Percentiles rank a stretch among this genome's conserved stretches.
Evolutionary conservation across 345 rosid species (phyloP).

Genomic region (Sisymbrium irio): DNA sequence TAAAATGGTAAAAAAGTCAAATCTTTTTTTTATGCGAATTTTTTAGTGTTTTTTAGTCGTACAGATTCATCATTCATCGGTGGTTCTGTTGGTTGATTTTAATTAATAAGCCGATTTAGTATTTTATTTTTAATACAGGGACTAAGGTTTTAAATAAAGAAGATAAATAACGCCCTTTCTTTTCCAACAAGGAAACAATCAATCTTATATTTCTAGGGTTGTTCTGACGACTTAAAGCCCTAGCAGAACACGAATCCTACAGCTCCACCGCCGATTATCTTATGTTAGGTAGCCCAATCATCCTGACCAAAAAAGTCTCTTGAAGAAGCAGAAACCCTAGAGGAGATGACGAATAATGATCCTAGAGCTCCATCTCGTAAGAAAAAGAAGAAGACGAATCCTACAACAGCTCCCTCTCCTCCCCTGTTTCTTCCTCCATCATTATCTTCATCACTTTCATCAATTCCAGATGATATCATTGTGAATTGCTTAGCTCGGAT

Average conservation of each 20-base stretch:
- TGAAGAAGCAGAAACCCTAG: background rate
- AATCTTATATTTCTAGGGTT: background rate
- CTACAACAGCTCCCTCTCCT: background rate
- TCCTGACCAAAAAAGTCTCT: too few species aligned
- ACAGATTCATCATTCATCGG: too few species aligned
- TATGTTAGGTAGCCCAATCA: too few species aligned
- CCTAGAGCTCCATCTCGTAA: too few species aligned
- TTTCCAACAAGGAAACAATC: background rate
- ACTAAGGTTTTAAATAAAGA: background rate
- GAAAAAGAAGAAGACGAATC: too few species aligned
- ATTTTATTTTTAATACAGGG: background rate
- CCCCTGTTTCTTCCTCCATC: background rate
- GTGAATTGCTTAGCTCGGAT: slow-evolving; percentile 52
- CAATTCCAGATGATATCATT: slow-evolving; percentile 51
- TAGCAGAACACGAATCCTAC: background rate
- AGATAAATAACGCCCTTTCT: background rate
- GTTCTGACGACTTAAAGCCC: background rate
- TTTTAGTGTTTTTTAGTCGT: too few species aligned
- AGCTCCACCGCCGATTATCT: background rate
- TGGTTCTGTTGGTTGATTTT: background rate
- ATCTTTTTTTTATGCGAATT: background rate
- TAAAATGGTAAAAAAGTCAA: background rate
- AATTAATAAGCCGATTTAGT: background rate
- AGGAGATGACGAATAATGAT: too few species aligned
- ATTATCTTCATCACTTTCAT: background rate